These are phyloP conservation scores for Teunomyces tritomae DNA, from an alignment of 805 yeast genomes.

Conservation along the genomic window DNA sequence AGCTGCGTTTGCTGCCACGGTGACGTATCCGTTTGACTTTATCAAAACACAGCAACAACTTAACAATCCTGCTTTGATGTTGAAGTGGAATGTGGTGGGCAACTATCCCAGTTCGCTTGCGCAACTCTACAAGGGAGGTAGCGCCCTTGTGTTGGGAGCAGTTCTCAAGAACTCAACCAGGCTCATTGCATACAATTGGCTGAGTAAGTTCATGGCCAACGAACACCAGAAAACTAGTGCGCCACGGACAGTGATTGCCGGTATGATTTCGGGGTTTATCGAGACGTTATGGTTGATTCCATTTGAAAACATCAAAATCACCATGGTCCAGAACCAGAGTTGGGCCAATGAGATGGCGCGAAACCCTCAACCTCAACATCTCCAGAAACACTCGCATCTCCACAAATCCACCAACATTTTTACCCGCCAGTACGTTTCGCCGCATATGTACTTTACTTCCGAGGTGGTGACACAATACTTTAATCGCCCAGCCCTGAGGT, in stretches of 20 bases:
- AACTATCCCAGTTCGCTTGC: constrained; percentile 30
- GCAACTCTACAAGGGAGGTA: constrained; percentile 56
- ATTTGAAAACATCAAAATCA: constrained; percentile 80
- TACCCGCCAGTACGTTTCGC: constrained; percentile 37
- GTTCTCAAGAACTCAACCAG: constrained; percentile 71
- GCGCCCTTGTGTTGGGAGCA: constrained; percentile 73
- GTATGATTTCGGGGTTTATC: constrained; percentile 74
- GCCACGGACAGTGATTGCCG: constrained; percentile 81
- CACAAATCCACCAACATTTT: constrained; percentile 19
- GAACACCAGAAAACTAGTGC: constrained; percentile 63
- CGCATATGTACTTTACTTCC: constrained; percentile 40
- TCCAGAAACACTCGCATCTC: constrained; percentile 1
- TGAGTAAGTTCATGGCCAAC: constrained; percentile 60
- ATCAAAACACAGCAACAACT: constrained; percentile 65
- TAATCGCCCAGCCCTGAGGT: constrained; percentile 18
- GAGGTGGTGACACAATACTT: constrained; percentile 30
- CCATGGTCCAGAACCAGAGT: constrained; percentile 69
- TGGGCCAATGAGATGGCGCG: constrained; percentile 25
- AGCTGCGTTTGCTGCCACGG: constrained; percentile 57
- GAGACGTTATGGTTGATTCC: constrained; percentile 87
- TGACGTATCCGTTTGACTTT: constrained; percentile 72
- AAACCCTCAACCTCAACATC: constrained; percentile 1
- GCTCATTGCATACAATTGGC: constrained; percentile 70
- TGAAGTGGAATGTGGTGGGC: constrained; percentile 33
- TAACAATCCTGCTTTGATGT: constrained; percentile 40